Evolutionary conservation across 2,329 filamentous ascomycete species (phyloP).

Genomic region (Tolypocladium ophioglossoides): DNA sequence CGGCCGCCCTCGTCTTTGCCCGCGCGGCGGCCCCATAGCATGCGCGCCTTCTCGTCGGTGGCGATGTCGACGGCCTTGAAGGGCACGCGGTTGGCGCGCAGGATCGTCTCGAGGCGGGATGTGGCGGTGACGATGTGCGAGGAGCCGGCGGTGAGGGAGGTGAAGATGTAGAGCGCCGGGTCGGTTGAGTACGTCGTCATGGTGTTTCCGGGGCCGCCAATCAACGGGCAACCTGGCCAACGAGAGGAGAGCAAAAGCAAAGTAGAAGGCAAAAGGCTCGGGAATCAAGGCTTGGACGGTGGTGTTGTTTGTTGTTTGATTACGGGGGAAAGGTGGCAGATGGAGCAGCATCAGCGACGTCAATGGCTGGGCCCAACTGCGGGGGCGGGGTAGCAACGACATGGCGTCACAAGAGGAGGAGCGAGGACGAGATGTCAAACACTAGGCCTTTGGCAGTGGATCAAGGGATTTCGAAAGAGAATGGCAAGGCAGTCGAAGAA

Average conservation of each 20-base stretch:
- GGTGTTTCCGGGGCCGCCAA: conserved; percentile 2
- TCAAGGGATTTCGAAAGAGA: background rate
- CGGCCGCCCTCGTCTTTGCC: conserved; percentile 57
- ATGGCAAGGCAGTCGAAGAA: too few relatives aligned
- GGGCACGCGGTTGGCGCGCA: conserved; percentile 87
- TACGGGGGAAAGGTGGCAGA: background rate
- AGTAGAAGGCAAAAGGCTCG: background rate
- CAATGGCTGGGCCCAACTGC: conserved; percentile 3
- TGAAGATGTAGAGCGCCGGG: conserved; percentile 83
- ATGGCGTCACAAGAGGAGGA: background rate
- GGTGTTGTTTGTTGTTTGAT: background rate
- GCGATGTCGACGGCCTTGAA: conserved; percentile 90
- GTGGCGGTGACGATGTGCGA: conserved; percentile 95
- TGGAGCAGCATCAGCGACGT: background rate
- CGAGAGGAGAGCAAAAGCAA: background rate
- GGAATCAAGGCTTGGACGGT: background rate
- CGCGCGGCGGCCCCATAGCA: conserved; percentile 76
- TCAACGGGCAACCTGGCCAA: background rate
- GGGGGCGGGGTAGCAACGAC: conserved; percentile 5
- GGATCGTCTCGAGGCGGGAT: conserved; percentile 88
- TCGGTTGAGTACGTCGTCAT: conserved; percentile 45
- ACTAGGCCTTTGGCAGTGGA: background rate
- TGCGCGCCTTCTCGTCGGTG: conserved; percentile 77
- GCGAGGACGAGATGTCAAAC: background rate
- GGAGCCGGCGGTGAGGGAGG: conserved; percentile 87